These are phyloP conservation scores for Solanum paucissectum DNA, from an alignment of 257 asterid genomes.

Conservation along the genomic window DNA sequence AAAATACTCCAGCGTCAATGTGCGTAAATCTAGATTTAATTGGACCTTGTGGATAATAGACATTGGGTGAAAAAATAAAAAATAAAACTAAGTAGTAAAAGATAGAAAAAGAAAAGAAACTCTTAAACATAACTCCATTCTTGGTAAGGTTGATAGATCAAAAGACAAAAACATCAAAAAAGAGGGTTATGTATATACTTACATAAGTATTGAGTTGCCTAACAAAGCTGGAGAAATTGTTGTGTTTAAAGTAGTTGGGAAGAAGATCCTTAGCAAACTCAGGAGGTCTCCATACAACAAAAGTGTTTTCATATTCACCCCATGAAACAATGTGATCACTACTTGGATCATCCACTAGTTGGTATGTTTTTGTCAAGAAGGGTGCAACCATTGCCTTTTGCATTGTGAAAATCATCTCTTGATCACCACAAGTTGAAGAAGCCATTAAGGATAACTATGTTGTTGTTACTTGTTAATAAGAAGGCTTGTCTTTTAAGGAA, in stretches of 20 bases:
- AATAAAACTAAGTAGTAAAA: background rate
- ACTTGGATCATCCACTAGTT: conserved; percentile 6
- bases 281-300: conserved; percentile 6
- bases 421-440: background rate
- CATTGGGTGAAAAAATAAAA: background rate
- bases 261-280: conserved; percentile 7
- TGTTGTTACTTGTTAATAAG: background rate
- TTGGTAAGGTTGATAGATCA: background rate
- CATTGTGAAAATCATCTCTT: background rate
- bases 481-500: background rate
- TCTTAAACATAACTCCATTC: background rate
- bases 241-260: conserved; percentile 11
- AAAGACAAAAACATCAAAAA: background rate
- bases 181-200: background rate
- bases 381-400: conserved; percentile 1
- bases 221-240: conserved; percentile 4
- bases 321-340: conserved; percentile 10
- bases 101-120: background rate
- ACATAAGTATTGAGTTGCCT: conserved; percentile 13
- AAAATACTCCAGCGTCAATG: background rate
- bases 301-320: conserved; percentile 5
- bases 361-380: conserved; percentile 7
- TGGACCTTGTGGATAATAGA: background rate
- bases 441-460: background rate
- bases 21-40: background rate